Base-by-base conservation (phyloP, 108 stramenopile genomes). In the Cylindrotheca fusiformis region DNA sequence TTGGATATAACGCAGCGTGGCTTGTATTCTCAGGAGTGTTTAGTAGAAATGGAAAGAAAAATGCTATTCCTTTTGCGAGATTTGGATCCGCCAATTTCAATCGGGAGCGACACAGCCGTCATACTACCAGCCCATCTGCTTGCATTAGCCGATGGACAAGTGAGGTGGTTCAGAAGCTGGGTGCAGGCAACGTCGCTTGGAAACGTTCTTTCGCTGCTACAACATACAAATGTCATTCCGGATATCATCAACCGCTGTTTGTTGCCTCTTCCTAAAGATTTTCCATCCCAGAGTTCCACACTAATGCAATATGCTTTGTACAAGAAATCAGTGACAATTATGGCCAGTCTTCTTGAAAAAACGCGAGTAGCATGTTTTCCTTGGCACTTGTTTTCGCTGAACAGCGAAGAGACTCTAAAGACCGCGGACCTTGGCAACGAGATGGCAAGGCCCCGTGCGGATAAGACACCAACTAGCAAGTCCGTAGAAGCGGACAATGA, bases 1-100 rank as follows among this genome's bases (percentile, higher is more conserved):
- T 2, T 71, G 17, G 70, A 71, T 50, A 6, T 71, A 18, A 57
- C 63, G 55, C 62, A 63, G 41, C 59, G 68, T 12, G 45, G 55
- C 41, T 23, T 52, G 1, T 69, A 61, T 46, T 24, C 46, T 6
- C n/a, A 28, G 28, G 68, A 61, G 10, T 26, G 28, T 17, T 29
- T 45, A 17, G 22, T 22, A 21, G 44, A 53, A 3, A 55, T 61
- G 19, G 68, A 61, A 29, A n/a, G n/a, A n/a, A n/a, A n/a, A n/a
- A n/a, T n/a, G n/a, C n/a, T n/a, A n/a, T n/a, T n/a, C n/a, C n/a
- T n/a, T n/a, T n/a, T n/a, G n/a, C n/a, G n/a, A n/a, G n/a, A n/a
- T n/a, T n/a, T n/a, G n/a, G n/a, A n/a, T n/a, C n/a, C n/a, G n/a
- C n/a, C n/a, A n/a, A n/a, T n/a, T n/a, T n/a, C n/a, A n/a, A n/a